Conservation (phyloP, 1,284 basidiomycete genomes). For the Ustilago tritici region DNA sequence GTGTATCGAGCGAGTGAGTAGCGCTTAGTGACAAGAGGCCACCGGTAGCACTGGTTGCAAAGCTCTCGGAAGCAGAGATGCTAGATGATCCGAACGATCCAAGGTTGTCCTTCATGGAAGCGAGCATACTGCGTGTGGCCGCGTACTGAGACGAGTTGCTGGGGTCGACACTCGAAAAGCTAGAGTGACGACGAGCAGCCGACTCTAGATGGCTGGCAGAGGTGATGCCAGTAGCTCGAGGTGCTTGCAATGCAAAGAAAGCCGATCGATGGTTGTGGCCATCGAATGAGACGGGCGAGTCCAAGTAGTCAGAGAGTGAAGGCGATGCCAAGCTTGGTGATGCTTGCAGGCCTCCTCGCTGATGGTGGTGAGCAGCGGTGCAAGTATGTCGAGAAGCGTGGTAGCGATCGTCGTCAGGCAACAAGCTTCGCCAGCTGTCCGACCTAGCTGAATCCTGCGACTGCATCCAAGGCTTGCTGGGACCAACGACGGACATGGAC, state of each 20-base stretch:
- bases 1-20: constrained; percentile 14
- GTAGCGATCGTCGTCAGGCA: constrained; percentile 47
- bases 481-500: constrained; percentile 27
- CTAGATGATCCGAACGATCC: constrained; percentile 5
- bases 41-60: neutral
- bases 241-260: constrained; percentile 30
- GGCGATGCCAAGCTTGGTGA: constrained; percentile 33
- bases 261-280: constrained; percentile 34
- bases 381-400: constrained; percentile 25
- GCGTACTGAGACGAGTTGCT: constrained; percentile 31
- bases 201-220: constrained; percentile 8
- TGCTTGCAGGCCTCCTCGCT: constrained; percentile 1
- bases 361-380: neutral
- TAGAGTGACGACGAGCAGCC: constrained; percentile 44
- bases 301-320: constrained; percentile 34
- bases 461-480: constrained; percentile 13
- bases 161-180: constrained; percentile 52
- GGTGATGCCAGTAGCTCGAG: constrained; percentile 1
- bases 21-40: constrained; percentile 1
- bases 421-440: constrained; percentile 51
- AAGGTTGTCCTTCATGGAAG: constrained; percentile 21
- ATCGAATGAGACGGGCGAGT: constrained; percentile 32
- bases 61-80: constrained; percentile 16
- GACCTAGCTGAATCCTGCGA: constrained; percentile 16
- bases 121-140: constrained; percentile 23